These are phyloP conservation scores for Trichoderma reesei DNA, from an alignment of 495 filamentous ascomycete genomes.

Conservation along the genomic window DNA sequence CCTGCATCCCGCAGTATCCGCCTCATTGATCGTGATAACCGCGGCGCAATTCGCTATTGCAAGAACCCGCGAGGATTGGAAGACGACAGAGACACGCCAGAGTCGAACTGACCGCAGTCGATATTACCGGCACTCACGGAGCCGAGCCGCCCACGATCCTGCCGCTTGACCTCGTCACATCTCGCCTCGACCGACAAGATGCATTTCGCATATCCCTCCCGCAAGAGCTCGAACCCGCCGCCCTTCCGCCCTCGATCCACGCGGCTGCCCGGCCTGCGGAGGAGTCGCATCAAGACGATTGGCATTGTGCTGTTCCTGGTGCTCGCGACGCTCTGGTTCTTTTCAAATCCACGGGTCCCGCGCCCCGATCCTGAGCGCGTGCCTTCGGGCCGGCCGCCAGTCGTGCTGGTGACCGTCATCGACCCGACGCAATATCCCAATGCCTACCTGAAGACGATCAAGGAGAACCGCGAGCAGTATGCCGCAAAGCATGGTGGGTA, in stretches of 20 bases:
- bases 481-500: constrained; percentile 76
- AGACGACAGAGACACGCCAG: background rate
- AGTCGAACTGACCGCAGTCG: background rate
- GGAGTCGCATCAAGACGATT: constrained; percentile 55
- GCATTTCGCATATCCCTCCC: constrained; percentile 86
- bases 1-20: background rate
- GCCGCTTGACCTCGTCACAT: background rate
- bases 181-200: constrained; percentile 36
- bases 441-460: constrained; percentile 58
- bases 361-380: constrained; percentile 18
- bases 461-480: constrained; percentile 77
- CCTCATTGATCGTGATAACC: background rate
- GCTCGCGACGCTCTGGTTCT: constrained; percentile 52
- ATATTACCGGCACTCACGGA: background rate
- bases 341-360: constrained; percentile 40
- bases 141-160: background rate
- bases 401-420: constrained; percentile 81
- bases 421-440: constrained; percentile 53
- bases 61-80: background rate
- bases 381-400: constrained; percentile 57
- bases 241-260: constrained; percentile 49
- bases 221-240: constrained; percentile 65
- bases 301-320: constrained; percentile 47
- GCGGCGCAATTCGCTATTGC: background rate
- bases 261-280: constrained; percentile 49